Evolutionary conservation across 140 eudicot genomes (phyloP), one percentile per base, ranked within the genome.

Genomic region (Eryngium alpinum): DNA sequence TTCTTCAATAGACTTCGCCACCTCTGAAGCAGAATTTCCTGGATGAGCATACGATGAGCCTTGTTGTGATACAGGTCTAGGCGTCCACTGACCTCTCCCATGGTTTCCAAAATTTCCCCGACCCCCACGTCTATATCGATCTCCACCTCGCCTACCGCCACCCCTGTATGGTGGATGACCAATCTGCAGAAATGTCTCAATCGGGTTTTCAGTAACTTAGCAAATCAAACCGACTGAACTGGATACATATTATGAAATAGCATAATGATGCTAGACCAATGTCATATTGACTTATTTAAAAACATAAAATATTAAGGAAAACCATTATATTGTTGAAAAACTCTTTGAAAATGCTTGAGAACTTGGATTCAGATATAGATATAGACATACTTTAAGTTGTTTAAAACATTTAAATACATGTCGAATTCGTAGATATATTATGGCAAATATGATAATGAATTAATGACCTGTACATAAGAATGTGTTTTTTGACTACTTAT

Each of bases 1-100:
- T 79, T 52, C 86, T 70, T 79, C 86, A 5, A 25, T 25, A 24
- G 78, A 50, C 50, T 59, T 44, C 22, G 49, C 75, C 77, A 16
- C 79, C 56, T 73, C 85, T 32, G 52, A 34, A 9, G 67, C 50
- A 51, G 78, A 24, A 81, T 73, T 33, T 71, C 71, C 81, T 18
- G 82, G 81, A 73, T 32, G 67, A 79, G 93, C 46, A 7, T 38
- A 53, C 67, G 93, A 87, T 73, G 89, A 65, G 62, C 33, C 80
- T 19, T 25, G 52, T 72, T 74, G 81, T 44, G 43, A 82, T 44
- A 46, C 73, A n/a, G 50, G 89, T 62, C 85, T 12, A 2, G 83
- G 78, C 19, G 83, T 86, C 5, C 91, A 88, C 77, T 85, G 83
- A 69, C 87, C 92, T 82, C 90, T 88, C 56, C 88, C 89, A 13